Evolutionary conservation across 208 protist species (phyloP).

Genomic region (Wallacemonas sp.): DNA sequence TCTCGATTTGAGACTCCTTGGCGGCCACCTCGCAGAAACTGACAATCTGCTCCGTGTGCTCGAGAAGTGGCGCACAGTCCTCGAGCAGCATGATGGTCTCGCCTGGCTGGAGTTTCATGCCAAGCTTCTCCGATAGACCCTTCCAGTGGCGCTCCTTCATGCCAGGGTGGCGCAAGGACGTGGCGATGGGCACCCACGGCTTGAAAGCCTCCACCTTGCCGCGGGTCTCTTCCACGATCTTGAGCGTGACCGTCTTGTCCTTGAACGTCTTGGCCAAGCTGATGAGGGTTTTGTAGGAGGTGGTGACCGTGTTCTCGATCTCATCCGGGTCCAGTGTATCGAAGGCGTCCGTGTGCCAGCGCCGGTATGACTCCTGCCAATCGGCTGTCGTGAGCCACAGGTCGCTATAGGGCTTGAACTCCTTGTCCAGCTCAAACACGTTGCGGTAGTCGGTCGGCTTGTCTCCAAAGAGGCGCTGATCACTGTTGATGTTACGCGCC

Average conservation of each 20-base stretch:
- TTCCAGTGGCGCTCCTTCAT: conserved; percentile 97
- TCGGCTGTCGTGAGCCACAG: conserved; percentile 95
- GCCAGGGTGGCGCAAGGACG: conserved; percentile 94
- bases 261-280: conserved; percentile 92
- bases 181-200: conserved; percentile 94
- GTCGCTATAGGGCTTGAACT: conserved; percentile 96
- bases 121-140: conserved; percentile 87
- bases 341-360: conserved; percentile 95
- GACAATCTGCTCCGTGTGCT: conserved; percentile 86
- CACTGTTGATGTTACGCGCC: conserved; percentile 92
- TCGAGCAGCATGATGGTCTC: conserved; percentile 86
- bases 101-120: conserved; percentile 85
- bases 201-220: conserved; percentile 93
- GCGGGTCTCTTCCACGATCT: conserved; percentile 90
- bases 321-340: conserved; percentile 92
- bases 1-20: conserved; percentile 97
- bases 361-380: conserved; percentile 93
- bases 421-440: conserved; percentile 93
- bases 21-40: conserved; percentile 95
- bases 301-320: conserved; percentile 89
- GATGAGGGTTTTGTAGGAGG: conserved; percentile 89
- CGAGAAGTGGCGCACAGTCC: conserved; percentile 84
- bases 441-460: conserved; percentile 95
- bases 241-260: conserved; percentile 87
- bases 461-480: conserved; percentile 95